Percentiles rank a stretch among this genome's conserved stretches.
Evolutionary conservation across 192 early-diverging fungal species (phyloP).

Genomic region (Coemansia asiatica): DNA sequence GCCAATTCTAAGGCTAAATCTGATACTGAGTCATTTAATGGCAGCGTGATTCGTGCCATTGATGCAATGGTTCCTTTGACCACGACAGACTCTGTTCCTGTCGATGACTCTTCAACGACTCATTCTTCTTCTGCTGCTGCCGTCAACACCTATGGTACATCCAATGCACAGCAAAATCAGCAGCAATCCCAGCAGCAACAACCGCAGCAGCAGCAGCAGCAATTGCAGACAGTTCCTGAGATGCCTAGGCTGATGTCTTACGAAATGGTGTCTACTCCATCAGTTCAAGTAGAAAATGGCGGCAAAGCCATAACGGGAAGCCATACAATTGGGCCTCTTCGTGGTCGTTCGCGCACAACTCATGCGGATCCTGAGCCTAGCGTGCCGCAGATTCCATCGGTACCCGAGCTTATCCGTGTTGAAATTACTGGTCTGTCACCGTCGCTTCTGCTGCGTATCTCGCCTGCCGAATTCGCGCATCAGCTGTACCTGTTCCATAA

Average conservation of each 20-base stretch:
- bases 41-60: constrained; percentile 13
- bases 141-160: not conserved
- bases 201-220: not conserved
- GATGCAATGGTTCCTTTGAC: constrained; percentile 42
- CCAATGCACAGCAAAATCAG: not conserved
- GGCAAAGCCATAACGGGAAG: constrained; percentile 13
- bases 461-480: constrained; percentile 62
- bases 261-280: constrained; percentile 27
- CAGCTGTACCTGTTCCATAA: constrained; percentile 72
- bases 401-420: constrained; percentile 52
- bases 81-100: not conserved
- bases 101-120: not conserved
- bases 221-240: not conserved
- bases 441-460: constrained; percentile 60
- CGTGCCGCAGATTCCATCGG: constrained; percentile 44
- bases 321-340: constrained; percentile 21
- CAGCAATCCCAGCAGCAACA: constrained; percentile 10
- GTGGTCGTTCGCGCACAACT: constrained; percentile 43
- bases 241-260: constrained; percentile 27
- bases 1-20: no score
- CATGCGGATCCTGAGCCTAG: constrained; percentile 36
- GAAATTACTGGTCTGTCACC: constrained; percentile 65
- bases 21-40: not conserved
- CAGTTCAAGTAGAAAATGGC: constrained; percentile 14
- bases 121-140: not conserved